Evolutionary conservation across 345 rosid species (phyloP).

Genomic region (Populus nigra): DNA sequence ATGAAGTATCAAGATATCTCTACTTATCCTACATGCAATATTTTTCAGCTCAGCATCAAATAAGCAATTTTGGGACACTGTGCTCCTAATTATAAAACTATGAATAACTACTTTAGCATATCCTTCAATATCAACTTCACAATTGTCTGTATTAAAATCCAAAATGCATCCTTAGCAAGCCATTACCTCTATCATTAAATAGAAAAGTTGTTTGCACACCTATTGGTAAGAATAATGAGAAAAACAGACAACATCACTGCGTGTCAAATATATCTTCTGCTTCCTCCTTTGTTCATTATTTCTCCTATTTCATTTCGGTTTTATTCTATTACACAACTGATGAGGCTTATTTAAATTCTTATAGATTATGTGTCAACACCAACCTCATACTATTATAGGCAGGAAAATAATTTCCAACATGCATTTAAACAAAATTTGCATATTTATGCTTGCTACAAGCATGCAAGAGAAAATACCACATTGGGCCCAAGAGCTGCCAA

Average conservation of each 20-base stretch:
- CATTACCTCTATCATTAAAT: background rate
- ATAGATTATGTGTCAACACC: background rate
- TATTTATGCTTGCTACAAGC: background rate
- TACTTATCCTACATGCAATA: no score
- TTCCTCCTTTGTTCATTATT: background rate
- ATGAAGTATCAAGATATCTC: background rate
- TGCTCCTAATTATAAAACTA: no score
- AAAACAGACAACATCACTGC: background rate
- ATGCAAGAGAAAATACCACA: slow-evolving; percentile 53
- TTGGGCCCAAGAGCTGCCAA: slow-evolving; percentile 84
- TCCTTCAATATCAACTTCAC: background rate
- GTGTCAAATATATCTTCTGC: background rate
- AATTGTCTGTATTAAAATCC: background rate
- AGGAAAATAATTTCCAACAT: background rate
- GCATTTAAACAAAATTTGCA: background rate
- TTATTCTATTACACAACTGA: background rate
- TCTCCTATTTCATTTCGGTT: background rate
- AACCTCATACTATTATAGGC: background rate
- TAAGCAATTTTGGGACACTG: no score
- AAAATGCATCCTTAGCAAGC: background rate
- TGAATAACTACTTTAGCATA: background rate
- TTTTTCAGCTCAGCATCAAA: no score
- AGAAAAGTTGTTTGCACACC: background rate
- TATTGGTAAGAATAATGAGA: background rate
- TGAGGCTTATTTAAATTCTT: background rate